Conservation (phyloP, 495 filamentous ascomycete genomes). For the Trichodelitschia bisporula region DNA sequence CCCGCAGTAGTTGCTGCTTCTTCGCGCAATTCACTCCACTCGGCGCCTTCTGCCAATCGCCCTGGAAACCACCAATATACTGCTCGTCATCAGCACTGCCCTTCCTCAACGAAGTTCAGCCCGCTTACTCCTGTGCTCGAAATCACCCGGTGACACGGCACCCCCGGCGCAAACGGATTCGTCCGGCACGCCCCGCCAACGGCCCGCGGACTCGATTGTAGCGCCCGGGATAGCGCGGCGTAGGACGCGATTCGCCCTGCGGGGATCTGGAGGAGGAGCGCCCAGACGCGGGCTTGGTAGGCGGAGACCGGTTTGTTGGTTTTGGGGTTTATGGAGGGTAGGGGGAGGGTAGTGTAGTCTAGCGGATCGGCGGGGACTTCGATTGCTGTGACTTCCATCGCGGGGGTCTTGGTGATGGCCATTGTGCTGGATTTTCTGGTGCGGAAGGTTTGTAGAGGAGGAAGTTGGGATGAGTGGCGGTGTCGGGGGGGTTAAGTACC, state of each 20-base stretch:
- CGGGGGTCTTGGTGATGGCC: no score
- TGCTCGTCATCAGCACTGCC: conserved; percentile 1
- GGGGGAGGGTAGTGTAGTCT: no score
- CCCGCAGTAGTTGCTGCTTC: conserved; percentile 21
- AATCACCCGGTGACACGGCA: conserved; percentile 19
- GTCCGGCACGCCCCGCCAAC: conserved; percentile 55
- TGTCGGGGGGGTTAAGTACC: no score
- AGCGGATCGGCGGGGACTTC: no score
- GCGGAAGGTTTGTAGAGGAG: no score
- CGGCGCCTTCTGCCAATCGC: conserved; percentile 23
- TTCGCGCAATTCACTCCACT: conserved; percentile 20
- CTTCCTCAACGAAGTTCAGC: not conserved
- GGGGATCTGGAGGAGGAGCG: conserved; percentile 46
- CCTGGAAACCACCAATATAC: conserved; percentile 23
- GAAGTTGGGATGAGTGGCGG: no score
- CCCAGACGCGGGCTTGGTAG: conserved; percentile 28
- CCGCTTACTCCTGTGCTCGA: conserved; percentile 14
- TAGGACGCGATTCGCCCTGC: conserved; percentile 48
- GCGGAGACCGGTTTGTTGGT: no score
- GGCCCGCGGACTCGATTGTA: conserved; percentile 48
- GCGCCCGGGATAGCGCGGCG: conserved; percentile 36
- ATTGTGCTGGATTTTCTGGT: no score
- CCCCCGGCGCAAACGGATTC: conserved; percentile 20
- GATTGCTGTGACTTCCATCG: no score
- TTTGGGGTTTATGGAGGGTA: no score